phyloP scores from a whole-genome alignment of 768 basidiomycete genomes.

The Termitomyces sp. region DNA sequence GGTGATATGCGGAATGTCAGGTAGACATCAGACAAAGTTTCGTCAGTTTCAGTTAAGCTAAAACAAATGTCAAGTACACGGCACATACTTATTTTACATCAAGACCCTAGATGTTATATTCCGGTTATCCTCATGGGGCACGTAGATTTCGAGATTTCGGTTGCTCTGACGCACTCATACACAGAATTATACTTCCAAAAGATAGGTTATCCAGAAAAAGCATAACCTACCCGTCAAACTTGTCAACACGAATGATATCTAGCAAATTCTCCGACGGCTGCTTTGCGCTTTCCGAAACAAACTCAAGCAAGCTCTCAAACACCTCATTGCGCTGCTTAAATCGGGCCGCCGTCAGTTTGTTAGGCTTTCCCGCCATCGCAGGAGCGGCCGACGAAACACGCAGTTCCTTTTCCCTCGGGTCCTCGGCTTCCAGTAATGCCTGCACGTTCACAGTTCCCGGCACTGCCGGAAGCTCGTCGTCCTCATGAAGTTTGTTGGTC shows the following conservation, averaged over 20 bases:
- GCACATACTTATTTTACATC: too few species aligned
- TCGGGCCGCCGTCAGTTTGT: slow-evolving; percentile 34
- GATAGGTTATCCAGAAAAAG: neutral
- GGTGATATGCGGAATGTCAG: too few species aligned
- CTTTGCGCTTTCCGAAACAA: slow-evolving; percentile 57
- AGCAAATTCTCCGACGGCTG: slow-evolving; percentile 61
- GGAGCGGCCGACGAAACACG: slow-evolving; percentile 12
- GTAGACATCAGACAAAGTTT: too few species aligned
- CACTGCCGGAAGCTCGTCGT: slow-evolving; percentile 14
- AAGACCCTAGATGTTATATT: too few species aligned
- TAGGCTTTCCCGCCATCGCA: slow-evolving; percentile 7
- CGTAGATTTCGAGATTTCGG: too few species aligned
- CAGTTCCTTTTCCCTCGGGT: slow-evolving; percentile 20
- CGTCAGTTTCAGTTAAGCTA: too few species aligned
- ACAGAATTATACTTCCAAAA: neutral
- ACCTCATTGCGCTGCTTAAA: slow-evolving; percentile 64
- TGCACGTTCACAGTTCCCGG: slow-evolving; percentile 11
- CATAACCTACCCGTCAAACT: slow-evolving; percentile 2
- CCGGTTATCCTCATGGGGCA: too few species aligned
- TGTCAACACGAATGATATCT: slow-evolving; percentile 49
- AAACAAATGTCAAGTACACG: too few species aligned
- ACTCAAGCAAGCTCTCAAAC: slow-evolving; percentile 62
- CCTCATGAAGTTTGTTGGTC: slow-evolving; percentile 35
- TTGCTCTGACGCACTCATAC: neutral
- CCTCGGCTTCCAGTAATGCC: slow-evolving; percentile 16